These are phyloP conservation scores for Scutellaria barbata DNA, from an alignment of 257 asterid species.

Conservation along the genomic window DNA sequence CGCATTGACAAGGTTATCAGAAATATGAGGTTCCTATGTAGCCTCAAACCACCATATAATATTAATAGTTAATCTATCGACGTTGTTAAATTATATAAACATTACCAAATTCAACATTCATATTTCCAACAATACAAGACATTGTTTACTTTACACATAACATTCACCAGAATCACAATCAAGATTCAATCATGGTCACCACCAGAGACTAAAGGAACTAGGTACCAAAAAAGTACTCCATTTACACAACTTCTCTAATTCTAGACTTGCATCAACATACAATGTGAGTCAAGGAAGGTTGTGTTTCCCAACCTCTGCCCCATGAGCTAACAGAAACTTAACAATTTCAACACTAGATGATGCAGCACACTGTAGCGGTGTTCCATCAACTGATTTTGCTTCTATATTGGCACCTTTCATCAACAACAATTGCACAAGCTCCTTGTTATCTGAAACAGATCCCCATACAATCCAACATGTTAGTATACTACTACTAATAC, in stretches of 20 bases:
- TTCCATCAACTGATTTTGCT: conserved; percentile 34
- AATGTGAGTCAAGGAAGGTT: background rate
- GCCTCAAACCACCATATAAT: background rate
- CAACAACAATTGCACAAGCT: conserved; percentile 36
- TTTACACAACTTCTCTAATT: background rate
- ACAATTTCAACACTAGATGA: conserved; percentile 30
- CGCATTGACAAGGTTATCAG: background rate
- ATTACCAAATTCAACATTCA: no score
- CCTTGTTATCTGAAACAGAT: conserved; percentile 29
- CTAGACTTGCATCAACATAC: background rate
- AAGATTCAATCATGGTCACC: background rate
- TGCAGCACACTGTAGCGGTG: conserved; percentile 38
- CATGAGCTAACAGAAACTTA: conserved; percentile 31
- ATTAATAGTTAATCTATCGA: background rate
- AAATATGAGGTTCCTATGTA: background rate
- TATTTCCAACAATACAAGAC: background rate
- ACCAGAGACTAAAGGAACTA: background rate
- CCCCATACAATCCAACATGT: background rate
- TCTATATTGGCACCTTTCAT: conserved; percentile 29
- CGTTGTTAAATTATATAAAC: no score
- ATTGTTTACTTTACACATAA: background rate
- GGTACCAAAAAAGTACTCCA: background rate
- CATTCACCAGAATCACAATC: background rate
- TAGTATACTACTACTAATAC: background rate
- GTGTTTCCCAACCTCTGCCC: conserved; percentile 28